A percentile compares a stretch with the other conserved stretches of the same genome.
Evolutionary conservation across 2,329 filamentous ascomycete genomes (phyloP).

Genomic region (Fusarium humuli): DNA sequence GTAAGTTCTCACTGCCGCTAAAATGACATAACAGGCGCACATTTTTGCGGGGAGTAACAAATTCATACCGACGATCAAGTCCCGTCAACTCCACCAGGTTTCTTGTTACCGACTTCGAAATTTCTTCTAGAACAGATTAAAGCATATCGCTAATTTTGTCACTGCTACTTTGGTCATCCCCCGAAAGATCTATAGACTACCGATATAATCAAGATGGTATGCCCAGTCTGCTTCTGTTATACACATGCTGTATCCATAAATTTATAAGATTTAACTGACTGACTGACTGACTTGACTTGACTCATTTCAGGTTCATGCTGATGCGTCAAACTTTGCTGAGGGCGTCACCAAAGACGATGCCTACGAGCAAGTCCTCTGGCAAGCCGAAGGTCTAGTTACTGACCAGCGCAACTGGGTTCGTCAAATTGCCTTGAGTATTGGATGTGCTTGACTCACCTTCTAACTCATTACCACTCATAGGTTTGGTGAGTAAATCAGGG

Average conservation of each 20-base stretch:
- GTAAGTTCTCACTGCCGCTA: conserved; percentile 43
- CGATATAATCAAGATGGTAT: conserved; percentile 33
- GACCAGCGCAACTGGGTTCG: conserved; percentile 84
- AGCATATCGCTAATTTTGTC: not conserved
- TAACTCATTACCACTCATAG: conserved; percentile 21
- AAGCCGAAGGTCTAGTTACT: conserved; percentile 75
- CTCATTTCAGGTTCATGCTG: conserved; percentile 74
- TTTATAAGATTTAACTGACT: not conserved
- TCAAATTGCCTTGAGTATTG: conserved; percentile 9
- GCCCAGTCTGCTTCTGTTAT: not conserved
- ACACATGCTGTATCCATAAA: not conserved
- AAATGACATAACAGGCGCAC: conserved; percentile 41
- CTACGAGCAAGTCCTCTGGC: conserved; percentile 78
- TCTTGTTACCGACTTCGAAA: conserved; percentile 18
- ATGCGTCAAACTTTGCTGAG: conserved; percentile 77
- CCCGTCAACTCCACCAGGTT: conserved; percentile 29
- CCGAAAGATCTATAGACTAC: not conserved
- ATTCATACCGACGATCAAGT: conserved; percentile 28
- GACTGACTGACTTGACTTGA: conserved; percentile 8
- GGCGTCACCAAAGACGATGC: conserved; percentile 77
- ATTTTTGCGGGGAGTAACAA: conserved; percentile 35
- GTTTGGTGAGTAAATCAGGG: conserved; percentile 42
- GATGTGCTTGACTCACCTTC: conserved; percentile 30
- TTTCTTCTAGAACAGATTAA: conserved; percentile 21
- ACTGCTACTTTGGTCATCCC: not conserved